These are phyloP conservation scores for Lachancea fermentati DNA, from an alignment of 805 yeast species.

Conservation along the genomic window DNA sequence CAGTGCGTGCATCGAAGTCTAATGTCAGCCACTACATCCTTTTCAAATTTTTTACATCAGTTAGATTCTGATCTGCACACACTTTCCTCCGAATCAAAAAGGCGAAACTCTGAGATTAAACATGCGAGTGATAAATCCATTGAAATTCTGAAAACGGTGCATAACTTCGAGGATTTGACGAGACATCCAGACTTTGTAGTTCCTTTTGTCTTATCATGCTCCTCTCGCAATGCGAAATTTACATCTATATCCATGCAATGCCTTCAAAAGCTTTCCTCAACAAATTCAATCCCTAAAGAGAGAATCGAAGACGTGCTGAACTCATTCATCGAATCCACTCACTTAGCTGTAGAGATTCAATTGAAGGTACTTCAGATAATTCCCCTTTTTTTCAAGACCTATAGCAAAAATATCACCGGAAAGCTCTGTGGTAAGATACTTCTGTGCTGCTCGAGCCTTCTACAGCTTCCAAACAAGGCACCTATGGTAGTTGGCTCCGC, in stretches of 20 bases:
- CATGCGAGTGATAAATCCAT: conserved; percentile 51
- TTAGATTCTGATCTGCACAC: conserved; percentile 52
- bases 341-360: conserved; percentile 75
- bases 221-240: conserved; percentile 68
- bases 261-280: conserved; percentile 53
- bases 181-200: conserved; percentile 48
- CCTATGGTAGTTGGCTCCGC: conserved; percentile 86
- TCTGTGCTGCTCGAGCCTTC: conserved; percentile 56
- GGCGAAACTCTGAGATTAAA: conserved; percentile 65
- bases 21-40: conserved; percentile 17
- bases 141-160: conserved; percentile 37
- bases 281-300: conserved; percentile 48
- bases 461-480: conserved; percentile 63
- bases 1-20: background rate
- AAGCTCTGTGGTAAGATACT: conserved; percentile 52
- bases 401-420: conserved; percentile 50
- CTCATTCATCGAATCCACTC: conserved; percentile 67
- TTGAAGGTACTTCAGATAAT: conserved; percentile 77
- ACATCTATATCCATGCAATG: conserved; percentile 68
- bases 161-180: conserved; percentile 32
- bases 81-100: conserved; percentile 62
- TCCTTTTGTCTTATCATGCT: conserved; percentile 71
- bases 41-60: conserved; percentile 20
- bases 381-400: conserved; percentile 66
- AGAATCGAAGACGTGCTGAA: conserved; percentile 54